Evolutionary conservation across 495 filamentous ascomycete species (phyloP).

Genomic region (Cercophora scortea): DNA sequence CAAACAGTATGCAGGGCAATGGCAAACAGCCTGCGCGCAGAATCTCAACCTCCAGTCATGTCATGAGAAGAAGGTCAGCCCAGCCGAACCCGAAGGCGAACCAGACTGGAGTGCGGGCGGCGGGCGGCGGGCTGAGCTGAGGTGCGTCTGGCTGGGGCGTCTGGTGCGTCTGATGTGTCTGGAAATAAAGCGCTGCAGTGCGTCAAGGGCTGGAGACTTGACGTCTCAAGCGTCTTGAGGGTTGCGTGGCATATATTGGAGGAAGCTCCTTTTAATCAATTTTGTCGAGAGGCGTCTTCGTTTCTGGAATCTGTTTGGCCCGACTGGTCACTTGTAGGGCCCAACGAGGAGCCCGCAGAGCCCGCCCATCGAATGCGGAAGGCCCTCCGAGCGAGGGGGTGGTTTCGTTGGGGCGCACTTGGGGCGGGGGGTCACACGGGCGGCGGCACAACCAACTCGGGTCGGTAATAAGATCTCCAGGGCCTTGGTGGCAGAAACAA

Average conservation of each 20-base stretch:
- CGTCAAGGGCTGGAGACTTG: neutral
- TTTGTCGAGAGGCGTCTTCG: conserved; percentile 1
- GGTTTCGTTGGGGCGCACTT: too few relatives aligned
- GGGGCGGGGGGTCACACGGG: neutral
- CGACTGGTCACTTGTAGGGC: conserved; percentile 6
- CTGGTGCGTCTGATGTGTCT: too few relatives aligned
- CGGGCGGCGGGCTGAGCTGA: too few relatives aligned
- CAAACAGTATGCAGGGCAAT: too few relatives aligned
- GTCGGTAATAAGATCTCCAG: too few relatives aligned
- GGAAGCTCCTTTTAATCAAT: conserved; percentile 12
- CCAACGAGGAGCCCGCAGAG: conserved; percentile 7
- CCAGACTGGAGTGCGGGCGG: neutral
- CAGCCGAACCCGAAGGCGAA: neutral
- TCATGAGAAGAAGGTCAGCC: neutral
- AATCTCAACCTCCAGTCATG: too few relatives aligned
- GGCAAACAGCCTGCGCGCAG: too few relatives aligned
- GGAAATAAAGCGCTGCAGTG: conserved; percentile 9
- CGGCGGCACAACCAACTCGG: neutral
- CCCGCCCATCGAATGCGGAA: conserved; percentile 21
- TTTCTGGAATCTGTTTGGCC: conserved; percentile 4
- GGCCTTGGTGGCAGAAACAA: too few relatives aligned
- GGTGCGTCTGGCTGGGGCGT: too few relatives aligned
- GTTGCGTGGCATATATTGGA: conserved; percentile 21
- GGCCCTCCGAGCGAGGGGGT: conserved; percentile 9
- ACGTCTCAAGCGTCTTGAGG: neutral